Base-by-base conservation (phyloP, 179 eudicot genomes). In the Vitellaria paradoxa region DNA sequence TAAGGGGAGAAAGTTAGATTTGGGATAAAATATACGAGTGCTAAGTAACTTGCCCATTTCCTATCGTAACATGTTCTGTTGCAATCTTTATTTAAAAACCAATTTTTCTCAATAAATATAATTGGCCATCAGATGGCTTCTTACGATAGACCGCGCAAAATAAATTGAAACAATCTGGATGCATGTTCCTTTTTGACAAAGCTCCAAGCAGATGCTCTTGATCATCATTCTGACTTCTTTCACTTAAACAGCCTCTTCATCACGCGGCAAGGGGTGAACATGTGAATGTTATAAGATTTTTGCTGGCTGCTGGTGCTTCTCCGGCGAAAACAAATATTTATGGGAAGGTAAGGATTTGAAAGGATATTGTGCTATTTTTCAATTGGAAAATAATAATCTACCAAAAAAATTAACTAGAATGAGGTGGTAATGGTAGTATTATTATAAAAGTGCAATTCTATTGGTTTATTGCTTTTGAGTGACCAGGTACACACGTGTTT, bases 261-360 rank as follows among this genome's bases (percentile, higher is more conserved):
- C 97, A 95, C 80, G 99, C 99, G n/a, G 92, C 97, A 37, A 88
- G 97, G 84, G 97, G 99, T 65, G 97, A 95, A 79, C 94, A 93
- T 78, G 81, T 77, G 63, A 80, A 89, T 74, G 87, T 85, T 47
- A 80, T 95, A 20, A 82, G 87, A 80, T 79, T 93, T 84, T 81
- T 95, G 84, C 78, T 95, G 77, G 85, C 86, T 20, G 80, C 83
- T 76, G 98, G 97, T 23, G 91, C 99, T 57, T 86, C 90, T 78
- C 88, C 89, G 75, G 73, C 87, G 8, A 88, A 52, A 83, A 84
- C 85, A 74, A 95, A 95, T 78, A 62, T 75, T 12, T 93, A 84
- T 81, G 96, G 87, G 73, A 89, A 93, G 93, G 99, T 93, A 75
- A 64, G 87, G 23, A 78, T 49, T 6, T 65, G 23, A 45, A 63